A percentile compares a stretch with the other conserved stretches of the same genome.
These are phyloP conservation scores for Russula earlei DNA, from an alignment of 768 basidiomycete genomes.

Conservation along the genomic window DNA sequence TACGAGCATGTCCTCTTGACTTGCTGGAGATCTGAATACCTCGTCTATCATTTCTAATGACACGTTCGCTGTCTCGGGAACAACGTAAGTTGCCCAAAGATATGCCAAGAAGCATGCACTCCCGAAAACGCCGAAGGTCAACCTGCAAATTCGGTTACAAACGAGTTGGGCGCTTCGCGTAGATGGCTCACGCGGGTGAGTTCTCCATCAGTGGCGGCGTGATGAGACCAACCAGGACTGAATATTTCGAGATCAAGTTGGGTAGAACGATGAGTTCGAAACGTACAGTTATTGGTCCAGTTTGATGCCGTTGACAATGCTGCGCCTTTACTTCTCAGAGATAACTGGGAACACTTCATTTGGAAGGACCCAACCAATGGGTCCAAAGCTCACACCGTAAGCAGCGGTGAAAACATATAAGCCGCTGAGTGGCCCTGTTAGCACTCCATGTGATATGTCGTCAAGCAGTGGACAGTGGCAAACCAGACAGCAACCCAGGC, in stretches of 20 bases:
- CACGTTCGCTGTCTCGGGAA: slow-evolving; percentile 72
- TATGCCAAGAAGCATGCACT: slow-evolving; percentile 56
- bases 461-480: slow-evolving; percentile 22
- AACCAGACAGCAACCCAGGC: slow-evolving; percentile 67
- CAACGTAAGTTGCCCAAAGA: slow-evolving; percentile 56
- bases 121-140: slow-evolving; percentile 62
- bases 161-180: background rate
- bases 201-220: slow-evolving; percentile 56
- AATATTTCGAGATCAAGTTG: background rate
- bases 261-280: background rate
- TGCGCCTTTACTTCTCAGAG: slow-evolving; percentile 74
- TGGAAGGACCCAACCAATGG: slow-evolving; percentile 77
- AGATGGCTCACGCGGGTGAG: slow-evolving; percentile 42
- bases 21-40: slow-evolving; percentile 53
- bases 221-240: slow-evolving; percentile 67
- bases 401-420: slow-evolving; percentile 70
- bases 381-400: slow-evolving; percentile 71
- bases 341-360: slow-evolving; percentile 76
- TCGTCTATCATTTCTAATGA: slow-evolving; percentile 70
- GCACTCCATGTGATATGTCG: background rate
- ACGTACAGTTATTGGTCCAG: slow-evolving; percentile 67
- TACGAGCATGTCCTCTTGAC: slow-evolving; percentile 41
- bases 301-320: slow-evolving; percentile 78
- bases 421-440: slow-evolving; percentile 24
- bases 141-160: slow-evolving; percentile 28